Percentiles rank a stretch among this genome's conserved stretches.
phyloP scores from a whole-genome alignment of 495 filamentous ascomycete species.

The Podospora tetraspora region DNA sequence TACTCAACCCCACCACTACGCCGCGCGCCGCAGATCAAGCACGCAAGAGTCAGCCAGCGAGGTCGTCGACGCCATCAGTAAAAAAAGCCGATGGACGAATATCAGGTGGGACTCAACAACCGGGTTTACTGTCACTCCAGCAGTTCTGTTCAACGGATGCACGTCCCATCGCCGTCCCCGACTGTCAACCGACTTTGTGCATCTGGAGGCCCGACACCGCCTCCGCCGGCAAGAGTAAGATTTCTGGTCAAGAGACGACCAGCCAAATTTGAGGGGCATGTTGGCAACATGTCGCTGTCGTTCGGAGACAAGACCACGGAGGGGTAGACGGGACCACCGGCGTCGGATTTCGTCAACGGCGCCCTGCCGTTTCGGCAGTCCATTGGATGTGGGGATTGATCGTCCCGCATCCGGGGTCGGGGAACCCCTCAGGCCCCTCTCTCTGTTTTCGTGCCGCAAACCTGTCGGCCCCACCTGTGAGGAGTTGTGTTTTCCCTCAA shows the following conservation, averaged over 20 bases:
- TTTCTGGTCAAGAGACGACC: not conserved
- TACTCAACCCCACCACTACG: not conserved
- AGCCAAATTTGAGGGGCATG: not conserved
- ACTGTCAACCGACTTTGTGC: not conserved
- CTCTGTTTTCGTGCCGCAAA: constrained; percentile 1
- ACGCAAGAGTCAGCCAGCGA: not conserved
- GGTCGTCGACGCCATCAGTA: not conserved
- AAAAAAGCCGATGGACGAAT: not conserved
- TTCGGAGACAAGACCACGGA: constrained; percentile 3
- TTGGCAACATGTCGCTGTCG: not conserved
- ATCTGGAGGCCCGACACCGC: not conserved
- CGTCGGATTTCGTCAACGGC: constrained; percentile 8
- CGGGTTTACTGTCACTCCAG: not conserved
- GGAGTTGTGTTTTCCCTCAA: not conserved
- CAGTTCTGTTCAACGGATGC: not conserved
- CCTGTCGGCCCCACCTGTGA: not conserved
- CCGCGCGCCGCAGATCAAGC: not conserved
- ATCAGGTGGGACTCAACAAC: not conserved
- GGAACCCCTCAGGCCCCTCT: constrained; percentile 11
- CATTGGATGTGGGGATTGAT: constrained; percentile 25
- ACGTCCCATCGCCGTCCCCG: not conserved
- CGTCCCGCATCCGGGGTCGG: constrained; percentile 27
- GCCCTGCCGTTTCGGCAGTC: constrained; percentile 22
- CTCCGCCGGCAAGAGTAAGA: too few species aligned
- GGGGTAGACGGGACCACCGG: not conserved